Percentiles rank a stretch among this genome's conserved stretches.
Evolutionary conservation across 331 rosid genomes (phyloP).

Genomic region (Arachis monticola): DNA sequence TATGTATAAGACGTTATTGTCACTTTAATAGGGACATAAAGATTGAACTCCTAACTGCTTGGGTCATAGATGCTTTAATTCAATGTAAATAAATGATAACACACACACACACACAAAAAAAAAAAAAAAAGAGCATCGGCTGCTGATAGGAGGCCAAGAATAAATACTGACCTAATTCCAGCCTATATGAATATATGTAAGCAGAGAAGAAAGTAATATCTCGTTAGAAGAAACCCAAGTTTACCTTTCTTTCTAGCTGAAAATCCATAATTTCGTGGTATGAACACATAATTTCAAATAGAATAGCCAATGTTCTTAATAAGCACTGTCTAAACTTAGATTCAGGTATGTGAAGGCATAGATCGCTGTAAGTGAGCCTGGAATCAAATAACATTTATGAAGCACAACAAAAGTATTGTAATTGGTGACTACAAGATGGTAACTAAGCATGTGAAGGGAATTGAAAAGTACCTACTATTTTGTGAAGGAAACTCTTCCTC

Average conservation of each 20-base stretch:
- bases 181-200: slow-evolving; percentile 20
- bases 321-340: slow-evolving; percentile 90
- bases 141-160: slow-evolving; percentile 27
- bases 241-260: slow-evolving; percentile 79
- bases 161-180: slow-evolving; percentile 14
- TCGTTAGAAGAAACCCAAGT: slow-evolving; percentile 37
- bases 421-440: slow-evolving; percentile 21
- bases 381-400: slow-evolving; percentile 43
- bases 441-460: slow-evolving; percentile 29
- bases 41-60: background rate
- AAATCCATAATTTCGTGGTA: slow-evolving; percentile 90
- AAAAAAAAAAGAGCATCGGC: background rate
- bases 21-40: background rate
- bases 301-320: slow-evolving; percentile 74
- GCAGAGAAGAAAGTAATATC: background rate
- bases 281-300: slow-evolving; percentile 84
- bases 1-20: background rate
- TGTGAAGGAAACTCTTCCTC: slow-evolving; percentile 66
- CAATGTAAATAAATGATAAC: background rate
- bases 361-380: slow-evolving; percentile 98
- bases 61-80: background rate
- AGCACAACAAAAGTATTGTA: background rate
- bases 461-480: slow-evolving; percentile 74
- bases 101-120: too few relatives aligned
- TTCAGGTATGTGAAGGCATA: slow-evolving; percentile 91